A percentile compares a stretch with the other conserved stretches of the same genome.
phyloP scores from a whole-genome alignment of 257 asterid species.

The Jacaranda mimosifolia region DNA sequence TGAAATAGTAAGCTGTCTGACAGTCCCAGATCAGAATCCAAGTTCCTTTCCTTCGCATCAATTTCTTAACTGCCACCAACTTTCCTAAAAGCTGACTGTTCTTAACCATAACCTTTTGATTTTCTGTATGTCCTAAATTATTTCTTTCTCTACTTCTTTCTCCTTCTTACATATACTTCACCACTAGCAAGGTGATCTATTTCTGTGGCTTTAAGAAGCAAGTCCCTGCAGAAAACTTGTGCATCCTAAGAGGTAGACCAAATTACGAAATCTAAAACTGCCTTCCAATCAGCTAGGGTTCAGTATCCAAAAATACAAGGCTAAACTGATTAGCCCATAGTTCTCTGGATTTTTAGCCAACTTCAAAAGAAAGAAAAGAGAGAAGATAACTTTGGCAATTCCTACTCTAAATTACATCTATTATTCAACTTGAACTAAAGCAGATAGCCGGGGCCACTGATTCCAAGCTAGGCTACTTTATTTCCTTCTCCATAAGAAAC shows the following conservation, averaged over 20 bases:
- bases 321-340: neutral
- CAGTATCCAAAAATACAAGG: conserved; percentile 2
- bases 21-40: conserved; percentile 1
- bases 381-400: neutral
- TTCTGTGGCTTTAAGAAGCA: neutral
- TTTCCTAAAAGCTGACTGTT: neutral
- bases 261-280: neutral
- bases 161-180: neutral
- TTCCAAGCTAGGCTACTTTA: neutral
- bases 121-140: neutral
- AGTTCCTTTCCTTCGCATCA: neutral
- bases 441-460: neutral
- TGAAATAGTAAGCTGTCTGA: neutral
- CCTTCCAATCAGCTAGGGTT: neutral
- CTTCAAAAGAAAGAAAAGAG: conserved; percentile 15
- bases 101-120: neutral
- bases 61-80: neutral
- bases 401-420: conserved; percentile 21
- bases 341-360: conserved; percentile 4
- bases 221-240: neutral
- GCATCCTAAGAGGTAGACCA: neutral
- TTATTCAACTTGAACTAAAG: neutral
- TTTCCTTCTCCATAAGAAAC: conserved; percentile 19
- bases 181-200: neutral
- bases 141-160: neutral